Base-by-base conservation (phyloP, 805 yeast species). In the Ogataea ganodermae region DNA sequence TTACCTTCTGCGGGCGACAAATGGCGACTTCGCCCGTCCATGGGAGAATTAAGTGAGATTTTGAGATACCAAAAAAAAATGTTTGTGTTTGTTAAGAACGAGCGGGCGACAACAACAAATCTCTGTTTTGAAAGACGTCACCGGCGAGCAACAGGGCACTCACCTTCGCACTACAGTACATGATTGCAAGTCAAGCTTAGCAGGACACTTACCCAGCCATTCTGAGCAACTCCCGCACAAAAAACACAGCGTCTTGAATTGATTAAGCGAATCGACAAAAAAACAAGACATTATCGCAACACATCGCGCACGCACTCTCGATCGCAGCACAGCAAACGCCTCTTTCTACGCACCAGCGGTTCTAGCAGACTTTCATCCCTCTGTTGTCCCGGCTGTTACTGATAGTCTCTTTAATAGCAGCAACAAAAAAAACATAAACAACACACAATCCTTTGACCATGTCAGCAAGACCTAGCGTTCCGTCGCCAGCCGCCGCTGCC, bases 401-500 rank as follows among this genome's bases (percentile, higher is more conserved):
- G 20, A 14, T 39, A 26, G 18, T 14, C 32, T 20, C 17, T 20
- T n/a, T 40, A 28, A 16, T 18, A 38, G 33, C 24, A 38, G 16
- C 17, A 26, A 10, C 16, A 17, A 38, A 12, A 17, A n/a, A 28
- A 39, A 20, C n/a, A 5, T 14, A 21, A 39, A 37, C 31, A 17
- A 9, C 18, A 38, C 23, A 17, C 23, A 17, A n/a, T 10, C 36
- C 20, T 33, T 18, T 23, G 30, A 17, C 27, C 36, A 59, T 60
- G 63, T 53, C 66, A 16, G 32, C 57, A 10, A 61, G 65, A 56
- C 52, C 57, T 28, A 55, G 52, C 46, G 46, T 49, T 13, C 55
- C 61, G 37, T 59, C 63, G 16, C 63, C 69, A 31, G 65, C 68
- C 28, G 67, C 69, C 32, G 70, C 70, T 22, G 70, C 69, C 27